Percentiles rank a stretch among this genome's conserved stretches.
Conservation (phyloP, 192 early-diverging fungal species). For the Coemansia sp. region DNA sequence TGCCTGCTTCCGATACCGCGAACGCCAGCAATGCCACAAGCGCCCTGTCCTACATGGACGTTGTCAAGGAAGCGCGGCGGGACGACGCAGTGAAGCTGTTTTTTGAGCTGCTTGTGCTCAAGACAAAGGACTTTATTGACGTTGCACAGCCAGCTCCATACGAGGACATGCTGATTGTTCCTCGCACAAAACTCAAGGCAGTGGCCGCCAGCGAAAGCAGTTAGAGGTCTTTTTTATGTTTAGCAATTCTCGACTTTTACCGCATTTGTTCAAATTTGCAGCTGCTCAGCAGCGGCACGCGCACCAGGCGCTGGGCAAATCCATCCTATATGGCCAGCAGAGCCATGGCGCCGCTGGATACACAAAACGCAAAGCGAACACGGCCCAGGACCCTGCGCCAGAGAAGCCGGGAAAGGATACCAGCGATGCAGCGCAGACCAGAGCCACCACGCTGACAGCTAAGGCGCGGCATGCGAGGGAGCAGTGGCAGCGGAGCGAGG, state of each 20-base stretch:
- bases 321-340: constrained; percentile 1
- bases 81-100: constrained; percentile 79
- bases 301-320: constrained; percentile 5
- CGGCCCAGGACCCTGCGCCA: too few relatives aligned
- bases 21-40: background rate
- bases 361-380: background rate
- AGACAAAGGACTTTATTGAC: constrained; percentile 80
- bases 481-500: constrained; percentile 22
- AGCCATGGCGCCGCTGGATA: background rate
- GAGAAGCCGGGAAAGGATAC: too few relatives aligned
- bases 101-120: constrained; percentile 89
- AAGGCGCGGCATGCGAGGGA: constrained; percentile 14
- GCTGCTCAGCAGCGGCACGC: background rate
- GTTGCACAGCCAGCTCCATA: constrained; percentile 77
- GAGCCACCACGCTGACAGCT: constrained; percentile 26
- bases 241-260: too few relatives aligned
- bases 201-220: too few relatives aligned
- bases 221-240: too few relatives aligned
- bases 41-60: constrained; percentile 33
- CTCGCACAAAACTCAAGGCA: constrained; percentile 17
- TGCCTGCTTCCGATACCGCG: constrained; percentile 9
- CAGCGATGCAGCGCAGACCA: background rate
- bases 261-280: background rate
- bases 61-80: constrained; percentile 54
- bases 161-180: constrained; percentile 75